A percentile compares a stretch with the other conserved stretches of the same genome.
phyloP scores from a whole-genome alignment of 2,329 filamentous ascomycete genomes.

The Beauveria pseudobassiana region DNA sequence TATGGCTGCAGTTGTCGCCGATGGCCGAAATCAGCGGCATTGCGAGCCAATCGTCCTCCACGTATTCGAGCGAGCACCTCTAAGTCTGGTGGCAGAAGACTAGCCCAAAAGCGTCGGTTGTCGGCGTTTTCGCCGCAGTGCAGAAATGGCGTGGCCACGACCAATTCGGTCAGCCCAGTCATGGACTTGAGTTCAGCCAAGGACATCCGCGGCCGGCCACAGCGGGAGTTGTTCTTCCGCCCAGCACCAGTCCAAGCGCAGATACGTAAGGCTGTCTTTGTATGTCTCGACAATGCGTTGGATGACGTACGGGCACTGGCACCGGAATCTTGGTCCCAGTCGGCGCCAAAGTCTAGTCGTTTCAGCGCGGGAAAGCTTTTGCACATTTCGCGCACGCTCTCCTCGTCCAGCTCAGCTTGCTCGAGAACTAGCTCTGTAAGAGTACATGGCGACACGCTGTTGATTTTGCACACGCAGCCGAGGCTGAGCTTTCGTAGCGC shows the following conservation, averaged over 20 bases:
- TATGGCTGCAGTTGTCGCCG: background rate
- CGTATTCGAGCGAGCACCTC: background rate
- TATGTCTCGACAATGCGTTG: background rate
- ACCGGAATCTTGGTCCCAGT: too few species aligned
- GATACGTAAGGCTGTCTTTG: background rate
- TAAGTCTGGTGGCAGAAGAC: background rate
- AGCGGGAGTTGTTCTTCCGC: fast-evolving
- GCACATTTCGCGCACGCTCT: background rate
- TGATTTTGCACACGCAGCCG: fast-evolving
- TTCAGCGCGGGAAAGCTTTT: background rate
- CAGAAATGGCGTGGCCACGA: background rate
- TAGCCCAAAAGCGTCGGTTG: background rate
- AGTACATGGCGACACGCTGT: background rate
- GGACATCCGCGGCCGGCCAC: background rate
- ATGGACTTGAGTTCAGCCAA: background rate
- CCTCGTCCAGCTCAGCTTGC: background rate
- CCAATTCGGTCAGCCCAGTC: background rate
- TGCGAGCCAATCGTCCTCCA: background rate
- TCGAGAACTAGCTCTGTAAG: background rate
- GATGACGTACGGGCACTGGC: background rate
- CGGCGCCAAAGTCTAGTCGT: background rate
- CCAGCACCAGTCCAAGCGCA: background rate
- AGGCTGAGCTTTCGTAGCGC: background rate
- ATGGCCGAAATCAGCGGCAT: background rate
- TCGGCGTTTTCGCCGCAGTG: background rate